A percentile compares a stretch with the other conserved stretches of the same genome.
Conservation (phyloP, 2,329 filamentous ascomycete species). For the Pestalotiopsis sp. region DNA sequence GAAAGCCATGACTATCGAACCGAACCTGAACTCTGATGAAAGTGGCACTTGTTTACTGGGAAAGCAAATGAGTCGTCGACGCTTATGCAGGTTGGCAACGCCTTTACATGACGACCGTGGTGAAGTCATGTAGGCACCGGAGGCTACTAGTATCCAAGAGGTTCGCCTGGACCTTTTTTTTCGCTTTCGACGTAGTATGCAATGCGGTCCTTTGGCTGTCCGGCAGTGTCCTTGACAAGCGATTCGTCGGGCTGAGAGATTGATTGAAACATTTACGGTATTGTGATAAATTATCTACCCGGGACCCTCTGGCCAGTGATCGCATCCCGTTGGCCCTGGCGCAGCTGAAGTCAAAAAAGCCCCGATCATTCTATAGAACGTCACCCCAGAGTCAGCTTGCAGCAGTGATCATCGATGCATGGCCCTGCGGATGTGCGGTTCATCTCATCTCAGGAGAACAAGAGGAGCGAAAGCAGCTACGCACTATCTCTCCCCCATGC, state of each 20-base stretch:
- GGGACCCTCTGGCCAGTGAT: neutral
- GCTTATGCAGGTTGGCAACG: conserved; percentile 10
- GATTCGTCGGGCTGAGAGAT: conserved; percentile 5
- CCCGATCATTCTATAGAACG: neutral
- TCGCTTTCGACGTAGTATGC: neutral
- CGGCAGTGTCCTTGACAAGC: neutral
- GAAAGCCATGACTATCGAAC: neutral
- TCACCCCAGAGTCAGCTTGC: neutral
- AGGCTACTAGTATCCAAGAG: neutral
- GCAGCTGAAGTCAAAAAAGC: neutral
- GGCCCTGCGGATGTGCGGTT: neutral
- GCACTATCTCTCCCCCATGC: neutral
- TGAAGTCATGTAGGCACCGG: neutral
- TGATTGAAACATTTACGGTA: neutral
- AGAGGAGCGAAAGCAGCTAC: neutral
- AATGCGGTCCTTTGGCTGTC: neutral
- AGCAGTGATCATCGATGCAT: neutral
- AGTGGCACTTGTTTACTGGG: neutral
- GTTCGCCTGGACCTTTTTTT: neutral
- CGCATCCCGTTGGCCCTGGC: neutral
- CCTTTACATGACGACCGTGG: neutral
- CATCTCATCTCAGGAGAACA: neutral
- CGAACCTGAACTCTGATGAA: neutral
- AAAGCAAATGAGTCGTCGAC: neutral
- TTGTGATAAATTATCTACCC: conserved; percentile 4